Evolutionary conservation across 1,284 basidiomycete species (phyloP).

Genomic region (Trichosporon sp.): DNA sequence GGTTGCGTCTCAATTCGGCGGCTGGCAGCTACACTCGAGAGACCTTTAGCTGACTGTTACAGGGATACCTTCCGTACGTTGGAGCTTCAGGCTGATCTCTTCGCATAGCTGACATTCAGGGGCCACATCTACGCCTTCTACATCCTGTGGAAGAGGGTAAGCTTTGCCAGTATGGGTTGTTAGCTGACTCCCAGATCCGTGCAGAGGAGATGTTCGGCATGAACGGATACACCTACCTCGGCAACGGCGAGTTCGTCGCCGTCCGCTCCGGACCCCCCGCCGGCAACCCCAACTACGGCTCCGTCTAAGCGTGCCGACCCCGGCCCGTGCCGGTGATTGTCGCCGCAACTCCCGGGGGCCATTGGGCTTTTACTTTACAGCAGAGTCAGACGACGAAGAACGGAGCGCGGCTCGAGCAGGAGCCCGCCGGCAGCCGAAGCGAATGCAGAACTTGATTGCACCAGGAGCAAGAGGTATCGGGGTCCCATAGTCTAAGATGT

Average conservation of each 20-base stretch:
- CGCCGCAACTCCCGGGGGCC: not conserved
- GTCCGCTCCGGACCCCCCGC: not conserved
- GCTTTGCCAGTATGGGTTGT: not conserved
- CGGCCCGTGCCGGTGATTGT: no score
- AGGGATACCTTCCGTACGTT: constrained; percentile 30
- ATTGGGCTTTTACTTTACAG: not conserved
- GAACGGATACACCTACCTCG: constrained; percentile 57
- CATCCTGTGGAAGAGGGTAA: constrained; percentile 43
- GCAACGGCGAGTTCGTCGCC: constrained; percentile 45
- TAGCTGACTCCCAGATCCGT: constrained; percentile 52
- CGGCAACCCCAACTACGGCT: constrained; percentile 1
- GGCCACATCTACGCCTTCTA: constrained; percentile 55
- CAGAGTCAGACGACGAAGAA: not conserved
- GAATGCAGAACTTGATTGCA: not conserved
- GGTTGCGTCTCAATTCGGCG: no score
- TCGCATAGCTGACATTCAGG: constrained; percentile 17
- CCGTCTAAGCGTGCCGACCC: not conserved
- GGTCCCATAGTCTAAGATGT: not conserved
- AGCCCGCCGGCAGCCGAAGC: not conserved
- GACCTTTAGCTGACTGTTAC: not conserved
- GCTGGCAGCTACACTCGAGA: not conserved
- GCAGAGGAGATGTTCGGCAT: constrained; percentile 69
- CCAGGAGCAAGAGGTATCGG: not conserved
- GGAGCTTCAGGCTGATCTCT: no score
- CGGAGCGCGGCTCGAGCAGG: not conserved